A percentile compares a stretch with the other conserved stretches of the same genome.
Conservation (phyloP, 2,329 filamentous ascomycete genomes). For the Trichoderma sp. region DNA sequence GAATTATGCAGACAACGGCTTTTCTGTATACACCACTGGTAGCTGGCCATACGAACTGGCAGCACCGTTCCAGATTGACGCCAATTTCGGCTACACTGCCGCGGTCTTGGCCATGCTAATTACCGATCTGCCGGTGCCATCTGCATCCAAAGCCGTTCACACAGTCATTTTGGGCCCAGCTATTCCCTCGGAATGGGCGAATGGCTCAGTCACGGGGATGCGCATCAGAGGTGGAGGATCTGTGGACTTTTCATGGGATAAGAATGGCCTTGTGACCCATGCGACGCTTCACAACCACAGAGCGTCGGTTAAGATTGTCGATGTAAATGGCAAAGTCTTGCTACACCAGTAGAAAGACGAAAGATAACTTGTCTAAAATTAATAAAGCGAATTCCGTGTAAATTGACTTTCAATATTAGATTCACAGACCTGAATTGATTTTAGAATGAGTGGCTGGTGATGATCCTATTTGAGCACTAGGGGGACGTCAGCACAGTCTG, state of each 20-base stretch:
- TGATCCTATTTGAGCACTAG: too few species aligned
- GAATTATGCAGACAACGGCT: slow-evolving; percentile 55
- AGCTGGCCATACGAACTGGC: slow-evolving; percentile 38
- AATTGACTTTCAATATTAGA: not conserved
- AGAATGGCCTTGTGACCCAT: slow-evolving; percentile 32
- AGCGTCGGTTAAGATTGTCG: slow-evolving; percentile 21
- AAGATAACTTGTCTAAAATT: not conserved
- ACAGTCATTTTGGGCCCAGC: slow-evolving; percentile 53
- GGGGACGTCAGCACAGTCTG: too few species aligned
- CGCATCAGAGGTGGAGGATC: slow-evolving; percentile 49
- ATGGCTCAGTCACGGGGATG: slow-evolving; percentile 50
- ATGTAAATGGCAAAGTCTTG: slow-evolving; percentile 28
- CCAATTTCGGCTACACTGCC: slow-evolving; percentile 58
- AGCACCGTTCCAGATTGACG: slow-evolving; percentile 62
- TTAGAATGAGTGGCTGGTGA: too few species aligned
- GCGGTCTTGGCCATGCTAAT: slow-evolving; percentile 56
- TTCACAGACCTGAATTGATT: too few species aligned
- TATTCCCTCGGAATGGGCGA: slow-evolving; percentile 50
- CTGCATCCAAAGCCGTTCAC: slow-evolving; percentile 33
- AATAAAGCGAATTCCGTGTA: not conserved
- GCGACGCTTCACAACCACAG: slow-evolving; percentile 20
- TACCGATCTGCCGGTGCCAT: slow-evolving; percentile 49
- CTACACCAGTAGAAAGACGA: not conserved
- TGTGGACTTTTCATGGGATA: slow-evolving; percentile 51
- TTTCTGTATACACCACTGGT: slow-evolving; percentile 53